These are phyloP conservation scores for Aspergillus unguis DNA, from an alignment of 2,329 filamentous ascomycete genomes.

Conservation along the genomic window DNA sequence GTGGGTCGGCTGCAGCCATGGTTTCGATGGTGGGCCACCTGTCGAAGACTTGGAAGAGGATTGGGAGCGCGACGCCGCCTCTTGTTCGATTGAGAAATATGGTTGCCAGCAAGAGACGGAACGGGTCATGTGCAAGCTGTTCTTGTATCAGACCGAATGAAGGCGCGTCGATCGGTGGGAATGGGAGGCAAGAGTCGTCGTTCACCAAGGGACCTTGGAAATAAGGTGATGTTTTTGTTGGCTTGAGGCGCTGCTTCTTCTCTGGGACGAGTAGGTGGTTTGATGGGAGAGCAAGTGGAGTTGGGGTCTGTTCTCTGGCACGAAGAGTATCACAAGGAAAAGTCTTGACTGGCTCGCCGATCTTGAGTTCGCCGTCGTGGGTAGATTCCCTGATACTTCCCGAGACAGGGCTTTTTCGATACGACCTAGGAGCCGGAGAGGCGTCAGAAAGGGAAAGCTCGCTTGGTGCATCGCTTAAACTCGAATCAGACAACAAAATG, in stretches of 20 bases:
- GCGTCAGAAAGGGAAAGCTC: conserved; percentile 21
- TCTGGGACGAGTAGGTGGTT: not conserved
- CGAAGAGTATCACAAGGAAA: not conserved
- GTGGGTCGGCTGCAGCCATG: conserved; percentile 57
- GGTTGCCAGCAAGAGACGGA: conserved; percentile 75
- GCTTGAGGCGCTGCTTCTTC: conserved; percentile 19
- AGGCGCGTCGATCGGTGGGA: conserved; percentile 62
- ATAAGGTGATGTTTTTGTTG: conserved; percentile 41
- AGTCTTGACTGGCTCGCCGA: not conserved
- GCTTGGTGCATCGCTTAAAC: conserved; percentile 34
- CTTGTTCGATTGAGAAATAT: conserved; percentile 81
- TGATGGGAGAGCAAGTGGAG: not conserved
- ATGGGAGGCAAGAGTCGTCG: conserved; percentile 50
- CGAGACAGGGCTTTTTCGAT: not conserved
- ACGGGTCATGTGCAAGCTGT: conserved; percentile 68
- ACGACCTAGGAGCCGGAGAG: not conserved
- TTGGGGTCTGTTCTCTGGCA: not conserved
- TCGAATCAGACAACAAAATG: conserved; percentile 33
- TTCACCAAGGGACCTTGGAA: conserved; percentile 35
- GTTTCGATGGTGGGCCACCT: conserved; percentile 64
- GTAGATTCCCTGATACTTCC: not conserved
- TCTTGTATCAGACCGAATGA: conserved; percentile 83
- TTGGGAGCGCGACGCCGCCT: conserved; percentile 70
- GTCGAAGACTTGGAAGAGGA: conserved; percentile 66
- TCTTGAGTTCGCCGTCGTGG: not conserved